A percentile compares a stretch with the other conserved stretches of the same genome.
phyloP scores from a whole-genome alignment of 495 filamentous ascomycete species.

The Lophium mytilinum region DNA sequence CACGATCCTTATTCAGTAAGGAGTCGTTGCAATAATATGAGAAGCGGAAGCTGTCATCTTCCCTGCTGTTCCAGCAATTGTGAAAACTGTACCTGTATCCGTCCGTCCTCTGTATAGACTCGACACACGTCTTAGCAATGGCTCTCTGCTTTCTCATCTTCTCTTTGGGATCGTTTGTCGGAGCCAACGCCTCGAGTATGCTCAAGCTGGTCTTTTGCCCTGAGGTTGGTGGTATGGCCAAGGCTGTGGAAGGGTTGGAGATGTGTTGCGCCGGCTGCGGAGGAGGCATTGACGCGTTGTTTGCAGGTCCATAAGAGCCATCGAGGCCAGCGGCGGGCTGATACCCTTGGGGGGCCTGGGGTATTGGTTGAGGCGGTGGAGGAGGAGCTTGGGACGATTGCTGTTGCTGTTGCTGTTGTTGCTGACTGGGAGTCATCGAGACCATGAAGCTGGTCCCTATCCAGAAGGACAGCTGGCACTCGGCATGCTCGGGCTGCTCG shows the following conservation, averaged over 20 bases:
- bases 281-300: conserved; percentile 4
- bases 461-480: conserved; percentile 25
- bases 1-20: conserved; percentile 28
- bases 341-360: conserved; percentile 17
- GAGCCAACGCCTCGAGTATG: conserved; percentile 22
- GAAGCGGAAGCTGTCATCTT: conserved; percentile 27
- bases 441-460: conserved; percentile 22
- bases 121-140: conserved; percentile 25
- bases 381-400: not conserved
- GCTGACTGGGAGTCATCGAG: not conserved
- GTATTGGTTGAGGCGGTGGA: not conserved
- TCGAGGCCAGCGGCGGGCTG: conserved; percentile 11
- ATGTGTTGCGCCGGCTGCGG: conserved; percentile 3
- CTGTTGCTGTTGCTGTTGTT: not conserved
- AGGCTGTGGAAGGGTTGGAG: conserved; percentile 13
- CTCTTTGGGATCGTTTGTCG: conserved; percentile 18
- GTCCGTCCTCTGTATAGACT: conserved; percentile 22
- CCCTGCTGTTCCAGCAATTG: conserved; percentile 29
- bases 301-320: conserved; percentile 9
- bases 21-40: conserved; percentile 31
- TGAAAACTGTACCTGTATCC: conserved; percentile 29
- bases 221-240: conserved; percentile 8
- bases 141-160: conserved; percentile 27
- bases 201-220: conserved; percentile 13
- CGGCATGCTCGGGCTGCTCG: conserved; percentile 23